phyloP scores from a whole-genome alignment of 768 basidiomycete genomes.

The Mycena vulgaris region DNA sequence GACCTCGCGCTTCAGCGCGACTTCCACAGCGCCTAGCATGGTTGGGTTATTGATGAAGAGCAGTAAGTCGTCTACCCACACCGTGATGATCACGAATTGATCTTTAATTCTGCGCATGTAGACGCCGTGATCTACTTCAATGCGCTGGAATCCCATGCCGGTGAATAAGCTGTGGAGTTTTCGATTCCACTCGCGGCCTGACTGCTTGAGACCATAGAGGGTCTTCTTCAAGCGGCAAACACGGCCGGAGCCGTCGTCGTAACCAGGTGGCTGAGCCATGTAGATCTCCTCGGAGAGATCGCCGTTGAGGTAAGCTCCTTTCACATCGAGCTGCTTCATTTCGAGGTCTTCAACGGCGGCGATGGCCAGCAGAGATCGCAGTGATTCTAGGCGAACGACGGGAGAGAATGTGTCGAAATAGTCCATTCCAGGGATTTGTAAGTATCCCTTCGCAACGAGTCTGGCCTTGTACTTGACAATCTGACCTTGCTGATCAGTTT shows the following conservation, averaged over 20 bases:
- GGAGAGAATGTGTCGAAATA: conserved; percentile 20
- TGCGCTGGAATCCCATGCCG: not conserved
- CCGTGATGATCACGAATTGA: too few relatives aligned
- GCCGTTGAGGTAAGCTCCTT: too few relatives aligned
- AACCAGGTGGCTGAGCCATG: too few relatives aligned
- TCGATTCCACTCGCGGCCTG: conserved; percentile 16
- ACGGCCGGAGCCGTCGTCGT: too few relatives aligned
- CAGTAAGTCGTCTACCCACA: too few relatives aligned
- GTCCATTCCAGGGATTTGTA: conserved; percentile 9
- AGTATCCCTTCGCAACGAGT: conserved; percentile 15
- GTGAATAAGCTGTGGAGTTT: conserved; percentile 4
- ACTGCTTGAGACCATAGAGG: conserved; percentile 4
- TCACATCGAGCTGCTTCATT: conserved; percentile 11
- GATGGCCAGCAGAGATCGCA: not conserved
- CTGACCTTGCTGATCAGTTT: not conserved
- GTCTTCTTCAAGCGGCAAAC: not conserved
- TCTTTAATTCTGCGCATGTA: conserved; percentile 1
- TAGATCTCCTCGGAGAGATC: too few relatives aligned
- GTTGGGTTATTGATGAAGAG: too few relatives aligned
- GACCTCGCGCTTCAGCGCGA: too few relatives aligned
- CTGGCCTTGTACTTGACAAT: conserved; percentile 7
- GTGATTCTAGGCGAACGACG: conserved; percentile 2
- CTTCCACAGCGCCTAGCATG: too few relatives aligned
- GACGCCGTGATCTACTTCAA: conserved; percentile 1
- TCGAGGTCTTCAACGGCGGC: conserved; percentile 3